Conservation (phyloP, 768 basidiomycete species). For the Lenzites betulinus region DNA sequence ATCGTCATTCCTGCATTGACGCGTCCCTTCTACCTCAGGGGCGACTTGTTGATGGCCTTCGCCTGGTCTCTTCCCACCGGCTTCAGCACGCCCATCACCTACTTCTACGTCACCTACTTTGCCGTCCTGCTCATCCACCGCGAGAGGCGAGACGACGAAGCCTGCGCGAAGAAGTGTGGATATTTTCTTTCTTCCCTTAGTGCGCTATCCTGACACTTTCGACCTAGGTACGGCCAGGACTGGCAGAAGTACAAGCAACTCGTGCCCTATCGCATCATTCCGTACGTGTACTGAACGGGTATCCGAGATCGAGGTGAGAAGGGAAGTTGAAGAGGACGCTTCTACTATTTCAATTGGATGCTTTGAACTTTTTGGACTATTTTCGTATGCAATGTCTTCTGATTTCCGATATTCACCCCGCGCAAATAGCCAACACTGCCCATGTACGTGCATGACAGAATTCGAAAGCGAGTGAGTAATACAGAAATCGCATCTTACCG, state of each 20-base stretch:
- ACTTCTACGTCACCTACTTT: slow-evolving; percentile 94
- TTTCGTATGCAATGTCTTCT: no score
- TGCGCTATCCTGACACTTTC: background rate
- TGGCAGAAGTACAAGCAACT: slow-evolving; percentile 89
- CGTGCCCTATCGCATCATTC: slow-evolving; percentile 85
- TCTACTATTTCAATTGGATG: background rate
- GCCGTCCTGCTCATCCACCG: slow-evolving; percentile 86
- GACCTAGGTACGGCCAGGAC: slow-evolving; percentile 82
- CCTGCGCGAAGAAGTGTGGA: slow-evolving; percentile 86
- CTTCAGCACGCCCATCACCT: slow-evolving; percentile 90
- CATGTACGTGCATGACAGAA: no score
- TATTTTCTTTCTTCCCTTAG: slow-evolving; percentile 7
- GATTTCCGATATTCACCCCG: no score
- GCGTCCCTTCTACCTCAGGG: slow-evolving; percentile 41
- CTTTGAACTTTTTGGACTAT: background rate
- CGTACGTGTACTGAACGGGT: slow-evolving; percentile 65
- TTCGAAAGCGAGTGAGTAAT: no score
- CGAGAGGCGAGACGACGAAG: slow-evolving; percentile 88
- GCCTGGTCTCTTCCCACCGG: slow-evolving; percentile 95
- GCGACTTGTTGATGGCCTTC: slow-evolving; percentile 85
- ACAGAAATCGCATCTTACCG: no score
- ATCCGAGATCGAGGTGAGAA: no score
- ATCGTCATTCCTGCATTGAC: background rate
- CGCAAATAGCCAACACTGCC: no score
- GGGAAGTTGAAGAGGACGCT: background rate